These are phyloP conservation scores for Dioscorea dumetorum DNA, from an alignment of 106 monocot genomes.

Conservation along the genomic window DNA sequence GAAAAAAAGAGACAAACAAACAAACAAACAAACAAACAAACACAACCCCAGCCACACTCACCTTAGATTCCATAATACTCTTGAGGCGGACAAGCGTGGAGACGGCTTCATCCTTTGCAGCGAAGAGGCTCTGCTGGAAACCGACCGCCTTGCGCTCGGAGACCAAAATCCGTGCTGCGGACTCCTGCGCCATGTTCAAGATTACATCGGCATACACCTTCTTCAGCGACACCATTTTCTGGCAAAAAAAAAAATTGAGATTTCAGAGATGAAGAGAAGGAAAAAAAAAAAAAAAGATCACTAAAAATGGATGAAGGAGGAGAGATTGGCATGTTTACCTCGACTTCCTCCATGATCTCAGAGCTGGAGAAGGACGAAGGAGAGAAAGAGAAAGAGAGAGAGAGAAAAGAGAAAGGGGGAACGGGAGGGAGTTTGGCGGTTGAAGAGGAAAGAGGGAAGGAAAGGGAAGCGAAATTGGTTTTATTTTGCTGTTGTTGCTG, in stretches of 20 bases:
- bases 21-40: too few species aligned
- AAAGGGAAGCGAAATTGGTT: not conserved
- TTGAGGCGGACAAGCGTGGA: constrained; percentile 45
- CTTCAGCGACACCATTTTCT: constrained; percentile 56
- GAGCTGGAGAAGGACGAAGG: not conserved
- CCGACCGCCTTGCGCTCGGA: constrained; percentile 32
- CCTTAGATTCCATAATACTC: constrained; percentile 63
- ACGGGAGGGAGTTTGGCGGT: constrained; percentile 1
- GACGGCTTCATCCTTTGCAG: constrained; percentile 45
- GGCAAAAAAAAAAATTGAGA: constrained; percentile 1
- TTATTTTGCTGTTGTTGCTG: not conserved
- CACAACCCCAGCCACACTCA: not conserved
- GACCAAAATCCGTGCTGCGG: constrained; percentile 52
- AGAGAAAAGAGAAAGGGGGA: too few species aligned
- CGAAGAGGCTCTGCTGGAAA: constrained; percentile 22
- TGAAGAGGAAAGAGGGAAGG: not conserved
- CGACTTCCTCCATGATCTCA: not conserved
- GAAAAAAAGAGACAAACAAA: not conserved
- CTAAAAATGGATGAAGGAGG: not conserved
- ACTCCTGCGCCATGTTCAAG: constrained; percentile 59
- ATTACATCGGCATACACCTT: constrained; percentile 56
- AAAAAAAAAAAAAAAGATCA: not conserved
- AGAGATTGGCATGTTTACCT: not conserved
- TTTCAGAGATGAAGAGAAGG: not conserved
- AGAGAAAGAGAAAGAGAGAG: not conserved